Evolutionary conservation across 2,329 filamentous ascomycete species (phyloP).

Genomic region (Penicillium sp.): DNA sequence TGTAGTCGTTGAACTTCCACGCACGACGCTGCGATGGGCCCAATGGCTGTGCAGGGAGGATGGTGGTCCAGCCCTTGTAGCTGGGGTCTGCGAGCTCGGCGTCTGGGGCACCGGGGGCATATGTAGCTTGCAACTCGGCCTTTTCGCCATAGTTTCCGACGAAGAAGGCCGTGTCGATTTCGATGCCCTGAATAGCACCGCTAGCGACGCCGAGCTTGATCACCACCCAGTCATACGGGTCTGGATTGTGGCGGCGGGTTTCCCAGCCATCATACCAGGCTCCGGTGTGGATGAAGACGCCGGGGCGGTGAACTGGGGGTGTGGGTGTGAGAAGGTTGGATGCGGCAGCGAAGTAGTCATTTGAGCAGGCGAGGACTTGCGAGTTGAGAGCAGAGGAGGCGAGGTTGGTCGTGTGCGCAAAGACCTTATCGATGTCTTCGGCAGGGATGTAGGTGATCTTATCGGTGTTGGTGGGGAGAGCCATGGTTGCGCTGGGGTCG

Average conservation of each 20-base stretch:
- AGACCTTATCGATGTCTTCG: conserved; percentile 58
- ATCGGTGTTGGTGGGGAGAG: conserved; percentile 17
- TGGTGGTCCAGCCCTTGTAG: conserved; percentile 44
- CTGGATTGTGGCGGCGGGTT: conserved; percentile 63
- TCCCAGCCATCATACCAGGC: conserved; percentile 72
- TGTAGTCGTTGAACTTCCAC: conserved; percentile 41
- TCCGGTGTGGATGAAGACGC: conserved; percentile 63
- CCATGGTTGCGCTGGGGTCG: background rate
- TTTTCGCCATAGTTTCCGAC: conserved; percentile 52
- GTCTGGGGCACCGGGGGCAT: conserved; percentile 32
- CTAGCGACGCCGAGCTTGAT: conserved; percentile 60
- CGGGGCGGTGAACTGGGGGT: conserved; percentile 60
- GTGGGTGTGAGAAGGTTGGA: conserved; percentile 63
- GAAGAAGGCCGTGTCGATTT: conserved; percentile 52
- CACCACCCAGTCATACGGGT: conserved; percentile 64
- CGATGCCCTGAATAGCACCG: conserved; percentile 46
- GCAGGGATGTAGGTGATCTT: conserved; percentile 42
- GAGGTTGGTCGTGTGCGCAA: conserved; percentile 60
- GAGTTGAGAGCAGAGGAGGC: conserved; percentile 54
- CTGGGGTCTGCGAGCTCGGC: conserved; percentile 38
- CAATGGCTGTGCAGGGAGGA: conserved; percentile 45
- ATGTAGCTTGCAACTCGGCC: conserved; percentile 45
- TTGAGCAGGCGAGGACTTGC: conserved; percentile 60
- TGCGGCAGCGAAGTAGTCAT: conserved; percentile 67
- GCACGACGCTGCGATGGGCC: conserved; percentile 49